phyloP scores from a whole-genome alignment of 345 rosid genomes.

The Gossypium rotundifolium region DNA sequence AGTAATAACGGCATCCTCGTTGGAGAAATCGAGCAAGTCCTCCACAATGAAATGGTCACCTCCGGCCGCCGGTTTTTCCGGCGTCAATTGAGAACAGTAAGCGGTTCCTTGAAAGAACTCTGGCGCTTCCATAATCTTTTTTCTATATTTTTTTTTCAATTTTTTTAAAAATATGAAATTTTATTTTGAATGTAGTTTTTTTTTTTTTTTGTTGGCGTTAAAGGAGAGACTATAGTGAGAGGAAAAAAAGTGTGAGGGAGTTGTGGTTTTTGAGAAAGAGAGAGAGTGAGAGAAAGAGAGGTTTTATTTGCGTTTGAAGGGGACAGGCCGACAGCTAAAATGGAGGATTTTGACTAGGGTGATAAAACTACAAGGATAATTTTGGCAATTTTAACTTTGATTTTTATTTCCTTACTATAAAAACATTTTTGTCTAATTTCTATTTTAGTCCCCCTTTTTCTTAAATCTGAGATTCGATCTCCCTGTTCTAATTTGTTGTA shows the following conservation, averaged over 20 bases:
- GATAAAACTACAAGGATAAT: neutral
- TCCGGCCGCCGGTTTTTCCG: conserved; percentile 26
- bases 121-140: conserved; percentile 26
- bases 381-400: neutral
- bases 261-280: conserved; percentile 29
- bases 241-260: conserved; percentile 16
- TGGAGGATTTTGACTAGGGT: conserved; percentile 40
- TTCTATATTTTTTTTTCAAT: neutral
- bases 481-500: too few relatives aligned
- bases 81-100: conserved; percentile 29
- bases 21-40: conserved; percentile 82
- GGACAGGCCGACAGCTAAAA: conserved; percentile 50
- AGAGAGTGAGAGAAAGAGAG: neutral
- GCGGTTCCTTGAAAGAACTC: conserved; percentile 23
- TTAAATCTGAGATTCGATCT: too few relatives aligned
- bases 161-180: neutral
- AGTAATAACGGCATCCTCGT: conserved; percentile 51
- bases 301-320: conserved; percentile 47
- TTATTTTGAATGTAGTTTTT: too few relatives aligned
- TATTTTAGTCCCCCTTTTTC: too few relatives aligned
- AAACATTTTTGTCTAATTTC: too few relatives aligned
- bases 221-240: conserved; percentile 16
- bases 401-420: too few relatives aligned
- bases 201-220: neutral
- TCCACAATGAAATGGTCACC: conserved; percentile 83